Conservation (phyloP, 2,329 filamentous ascomycete genomes). For the Ascochyta lentis region DNA sequence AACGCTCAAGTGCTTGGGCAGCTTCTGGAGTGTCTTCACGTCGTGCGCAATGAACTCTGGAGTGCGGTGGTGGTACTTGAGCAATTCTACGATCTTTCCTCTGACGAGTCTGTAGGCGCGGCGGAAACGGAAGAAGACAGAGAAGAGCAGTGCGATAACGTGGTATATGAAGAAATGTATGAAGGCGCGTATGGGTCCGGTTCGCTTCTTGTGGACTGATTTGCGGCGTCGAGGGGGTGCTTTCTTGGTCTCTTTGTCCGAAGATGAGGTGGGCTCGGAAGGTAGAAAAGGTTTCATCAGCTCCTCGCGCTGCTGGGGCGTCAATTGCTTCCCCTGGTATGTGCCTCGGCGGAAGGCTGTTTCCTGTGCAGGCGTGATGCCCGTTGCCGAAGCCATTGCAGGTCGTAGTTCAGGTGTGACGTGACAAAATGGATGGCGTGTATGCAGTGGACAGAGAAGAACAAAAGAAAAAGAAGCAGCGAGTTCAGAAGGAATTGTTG, state of each 20-base stretch:
- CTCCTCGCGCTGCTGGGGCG: constrained; percentile 57
- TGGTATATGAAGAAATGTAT: constrained; percentile 72
- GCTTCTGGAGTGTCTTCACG: constrained; percentile 72
- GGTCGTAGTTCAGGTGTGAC: constrained; percentile 5
- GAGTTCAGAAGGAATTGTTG: not conserved
- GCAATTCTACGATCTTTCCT: constrained; percentile 78
- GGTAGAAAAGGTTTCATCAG: constrained; percentile 62
- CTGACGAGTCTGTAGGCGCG: constrained; percentile 79
- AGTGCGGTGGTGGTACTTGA: constrained; percentile 95
- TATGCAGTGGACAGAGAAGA: constrained; percentile 1
- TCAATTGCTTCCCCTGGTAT: constrained; percentile 51
- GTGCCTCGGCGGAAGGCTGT: constrained; percentile 45
- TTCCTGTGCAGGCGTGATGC: constrained; percentile 40
- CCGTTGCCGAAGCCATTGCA: constrained; percentile 43
- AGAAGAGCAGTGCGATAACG: constrained; percentile 81
- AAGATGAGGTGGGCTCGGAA: constrained; percentile 44
- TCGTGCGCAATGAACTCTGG: constrained; percentile 91
- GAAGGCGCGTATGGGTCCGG: constrained; percentile 66
- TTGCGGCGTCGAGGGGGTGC: constrained; percentile 24
- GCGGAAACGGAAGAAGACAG: constrained; percentile 82
- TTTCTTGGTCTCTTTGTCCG: constrained; percentile 19
- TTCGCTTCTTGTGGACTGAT: constrained; percentile 50
- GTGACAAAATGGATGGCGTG: constrained; percentile 10
- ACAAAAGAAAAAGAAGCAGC: not conserved
- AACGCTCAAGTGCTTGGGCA: constrained; percentile 87